These are phyloP conservation scores for Xylaria sp. DNA, from an alignment of 2,329 filamentous ascomycete genomes.

Conservation along the genomic window DNA sequence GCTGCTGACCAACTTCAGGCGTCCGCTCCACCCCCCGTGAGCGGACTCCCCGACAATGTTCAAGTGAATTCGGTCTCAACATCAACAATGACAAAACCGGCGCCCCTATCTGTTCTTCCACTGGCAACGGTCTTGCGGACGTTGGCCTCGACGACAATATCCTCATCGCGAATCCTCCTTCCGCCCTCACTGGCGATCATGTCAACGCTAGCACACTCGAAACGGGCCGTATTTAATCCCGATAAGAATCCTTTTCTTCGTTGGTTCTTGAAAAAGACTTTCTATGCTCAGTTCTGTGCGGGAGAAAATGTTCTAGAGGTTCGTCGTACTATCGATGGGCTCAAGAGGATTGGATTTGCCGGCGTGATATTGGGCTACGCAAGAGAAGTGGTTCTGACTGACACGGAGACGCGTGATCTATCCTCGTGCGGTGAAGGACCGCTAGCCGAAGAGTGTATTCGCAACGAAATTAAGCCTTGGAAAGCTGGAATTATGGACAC, in stretches of 20 bases:
- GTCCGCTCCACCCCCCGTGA: constrained; percentile 25
- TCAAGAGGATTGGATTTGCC: constrained; percentile 78
- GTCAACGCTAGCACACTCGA: constrained; percentile 71
- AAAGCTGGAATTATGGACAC: constrained; percentile 75
- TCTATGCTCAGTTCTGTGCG: constrained; percentile 91
- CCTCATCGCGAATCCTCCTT: constrained; percentile 72
- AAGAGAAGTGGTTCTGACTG: constrained; percentile 75
- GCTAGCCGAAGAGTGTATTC: constrained; percentile 55
- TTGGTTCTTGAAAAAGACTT: constrained; percentile 76
- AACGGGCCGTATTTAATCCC: constrained; percentile 69
- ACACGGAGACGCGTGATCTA: constrained; percentile 55
- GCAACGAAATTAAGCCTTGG: constrained; percentile 73
- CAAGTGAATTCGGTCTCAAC: constrained; percentile 24
- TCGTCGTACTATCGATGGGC: constrained; percentile 62
- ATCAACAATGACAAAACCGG: constrained; percentile 32
- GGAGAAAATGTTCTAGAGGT: constrained; percentile 77
- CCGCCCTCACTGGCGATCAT: constrained; percentile 72
- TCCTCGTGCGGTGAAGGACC: constrained; percentile 51
- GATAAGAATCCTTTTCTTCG: constrained; percentile 76
- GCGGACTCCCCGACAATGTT: constrained; percentile 26
- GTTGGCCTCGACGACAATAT: constrained; percentile 70
- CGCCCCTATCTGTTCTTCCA: constrained; percentile 69
- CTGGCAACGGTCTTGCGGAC: constrained; percentile 71
- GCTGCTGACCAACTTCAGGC: constrained; percentile 30
- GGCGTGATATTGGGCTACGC: constrained; percentile 88